These are phyloP conservation scores for Biscogniauxia mediterranea DNA, from an alignment of 2,329 filamentous ascomycete genomes.

Conservation along the genomic window DNA sequence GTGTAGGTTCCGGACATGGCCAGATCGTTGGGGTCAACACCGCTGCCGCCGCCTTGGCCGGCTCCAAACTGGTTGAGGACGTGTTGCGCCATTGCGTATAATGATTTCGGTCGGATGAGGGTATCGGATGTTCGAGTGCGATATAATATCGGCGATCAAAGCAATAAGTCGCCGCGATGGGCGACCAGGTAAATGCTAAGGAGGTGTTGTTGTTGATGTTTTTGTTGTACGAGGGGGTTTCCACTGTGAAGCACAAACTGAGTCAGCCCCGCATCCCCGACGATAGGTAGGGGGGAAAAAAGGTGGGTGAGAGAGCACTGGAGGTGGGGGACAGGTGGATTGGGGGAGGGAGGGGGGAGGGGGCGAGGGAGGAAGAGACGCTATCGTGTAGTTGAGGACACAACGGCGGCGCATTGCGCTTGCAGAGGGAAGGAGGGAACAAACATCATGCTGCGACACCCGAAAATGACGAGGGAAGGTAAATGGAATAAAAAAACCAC, in stretches of 20 bases:
- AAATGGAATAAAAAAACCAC: not conserved
- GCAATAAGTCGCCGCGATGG: constrained; percentile 15
- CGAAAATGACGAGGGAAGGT: not conserved
- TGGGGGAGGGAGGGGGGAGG: constrained; percentile 5
- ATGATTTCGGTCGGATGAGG: constrained; percentile 12
- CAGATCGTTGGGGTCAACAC: constrained; percentile 83
- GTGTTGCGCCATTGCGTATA: constrained; percentile 52
- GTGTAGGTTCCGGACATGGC: constrained; percentile 64
- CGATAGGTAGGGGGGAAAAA: constrained; percentile 2
- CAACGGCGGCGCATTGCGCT: not conserved
- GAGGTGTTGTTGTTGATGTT: not conserved
- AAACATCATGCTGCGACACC: not conserved
- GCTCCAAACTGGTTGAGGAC: constrained; percentile 56
- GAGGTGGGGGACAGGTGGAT: constrained; percentile 4
- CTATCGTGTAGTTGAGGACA: not conserved
- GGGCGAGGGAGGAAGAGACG: constrained; percentile 9
- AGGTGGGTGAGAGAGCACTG: constrained; percentile 5
- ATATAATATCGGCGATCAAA: not conserved
- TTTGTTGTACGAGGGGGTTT: constrained; percentile 16
- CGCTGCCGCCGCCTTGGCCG: constrained; percentile 51
- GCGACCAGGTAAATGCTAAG: constrained; percentile 12
- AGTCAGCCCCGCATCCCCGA: constrained; percentile 31
- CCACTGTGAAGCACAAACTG: constrained; percentile 22
- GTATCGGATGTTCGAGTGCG: constrained; percentile 3
- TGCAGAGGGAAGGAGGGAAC: not conserved